Evolutionary conservation across 345 rosid species (phyloP).

Genomic region (Citrus glauca): DNA sequence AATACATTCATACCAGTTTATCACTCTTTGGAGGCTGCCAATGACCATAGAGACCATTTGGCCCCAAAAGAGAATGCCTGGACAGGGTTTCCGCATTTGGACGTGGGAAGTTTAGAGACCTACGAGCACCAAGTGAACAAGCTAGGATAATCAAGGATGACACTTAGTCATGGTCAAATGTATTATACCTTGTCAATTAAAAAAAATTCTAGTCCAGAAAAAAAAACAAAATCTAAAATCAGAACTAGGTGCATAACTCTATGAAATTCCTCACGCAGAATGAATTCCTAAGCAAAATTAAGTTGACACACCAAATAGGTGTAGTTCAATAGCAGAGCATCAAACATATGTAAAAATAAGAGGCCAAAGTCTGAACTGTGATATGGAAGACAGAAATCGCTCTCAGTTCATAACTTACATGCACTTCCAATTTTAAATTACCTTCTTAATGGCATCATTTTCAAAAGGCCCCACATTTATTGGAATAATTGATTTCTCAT

Average conservation of each 20-base stretch:
- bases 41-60: constrained; percentile 70
- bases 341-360: neutral
- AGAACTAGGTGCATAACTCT: neutral
- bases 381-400: neutral
- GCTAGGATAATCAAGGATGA: neutral
- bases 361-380: neutral
- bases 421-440: neutral
- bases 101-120: constrained; percentile 54
- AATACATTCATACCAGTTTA: constrained; percentile 43
- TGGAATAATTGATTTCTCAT: neutral
- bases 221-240: neutral
- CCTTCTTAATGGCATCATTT: neutral
- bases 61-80: constrained; percentile 88
- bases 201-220: neutral
- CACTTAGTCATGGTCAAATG: constrained; percentile 2
- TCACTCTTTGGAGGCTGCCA: constrained; percentile 77
- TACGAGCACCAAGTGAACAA: constrained; percentile 28
- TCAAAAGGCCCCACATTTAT: neutral
- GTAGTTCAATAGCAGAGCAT: neutral
- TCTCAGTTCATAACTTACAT: neutral
- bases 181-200: neutral
- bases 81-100: constrained; percentile 88
- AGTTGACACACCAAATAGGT: neutral
- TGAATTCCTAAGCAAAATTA: neutral
- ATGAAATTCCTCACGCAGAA: neutral